A percentile compares a stretch with the other conserved stretches of the same genome.
Evolutionary conservation across 176 grass and related monocot species (phyloP).

Genomic region (Melocanna baccifera): DNA sequence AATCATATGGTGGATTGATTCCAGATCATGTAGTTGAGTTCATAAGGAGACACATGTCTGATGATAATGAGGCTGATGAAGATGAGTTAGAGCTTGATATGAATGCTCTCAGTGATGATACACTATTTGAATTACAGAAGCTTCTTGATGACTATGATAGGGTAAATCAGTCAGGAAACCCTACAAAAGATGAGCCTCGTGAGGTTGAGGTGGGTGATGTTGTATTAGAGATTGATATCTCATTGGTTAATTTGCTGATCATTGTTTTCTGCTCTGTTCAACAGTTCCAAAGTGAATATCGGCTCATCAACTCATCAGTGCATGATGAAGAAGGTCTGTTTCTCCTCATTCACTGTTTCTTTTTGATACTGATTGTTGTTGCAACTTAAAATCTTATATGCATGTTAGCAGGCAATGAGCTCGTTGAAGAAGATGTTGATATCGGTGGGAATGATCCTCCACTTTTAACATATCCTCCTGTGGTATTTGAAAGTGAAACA

Average conservation of each 20-base stretch:
- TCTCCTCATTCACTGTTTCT: constrained; percentile 16
- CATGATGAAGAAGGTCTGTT: constrained; percentile 68
- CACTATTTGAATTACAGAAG: constrained; percentile 69
- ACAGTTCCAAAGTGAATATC: constrained; percentile 82
- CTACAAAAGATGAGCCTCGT: constrained; percentile 50
- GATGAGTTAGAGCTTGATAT: constrained; percentile 88
- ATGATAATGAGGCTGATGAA: constrained; percentile 53
- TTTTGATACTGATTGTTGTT: constrained; percentile 9
- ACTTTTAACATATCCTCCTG: constrained; percentile 59
- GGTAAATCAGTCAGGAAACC: constrained; percentile 30
- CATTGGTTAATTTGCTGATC: constrained; percentile 27
- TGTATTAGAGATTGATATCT: constrained; percentile 28
- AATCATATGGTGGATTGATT: constrained; percentile 60
- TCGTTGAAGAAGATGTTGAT: constrained; percentile 79
- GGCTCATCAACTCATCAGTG: constrained; percentile 62
- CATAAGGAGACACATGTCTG: constrained; percentile 55
- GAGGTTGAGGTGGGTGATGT: constrained; percentile 65
- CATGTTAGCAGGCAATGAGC: constrained; percentile 56
- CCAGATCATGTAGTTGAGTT: constrained; percentile 73
- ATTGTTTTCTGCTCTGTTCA: constrained; percentile 33
- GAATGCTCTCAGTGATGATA: constrained; percentile 61
- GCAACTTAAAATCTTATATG: constrained; percentile 10
- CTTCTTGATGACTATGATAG: constrained; percentile 77
- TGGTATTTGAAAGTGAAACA: constrained; percentile 78
- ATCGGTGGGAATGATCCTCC: constrained; percentile 89